Evolutionary conservation across 306 rosid genomes (phyloP).

Genomic region (Mucuna pruriens): DNA sequence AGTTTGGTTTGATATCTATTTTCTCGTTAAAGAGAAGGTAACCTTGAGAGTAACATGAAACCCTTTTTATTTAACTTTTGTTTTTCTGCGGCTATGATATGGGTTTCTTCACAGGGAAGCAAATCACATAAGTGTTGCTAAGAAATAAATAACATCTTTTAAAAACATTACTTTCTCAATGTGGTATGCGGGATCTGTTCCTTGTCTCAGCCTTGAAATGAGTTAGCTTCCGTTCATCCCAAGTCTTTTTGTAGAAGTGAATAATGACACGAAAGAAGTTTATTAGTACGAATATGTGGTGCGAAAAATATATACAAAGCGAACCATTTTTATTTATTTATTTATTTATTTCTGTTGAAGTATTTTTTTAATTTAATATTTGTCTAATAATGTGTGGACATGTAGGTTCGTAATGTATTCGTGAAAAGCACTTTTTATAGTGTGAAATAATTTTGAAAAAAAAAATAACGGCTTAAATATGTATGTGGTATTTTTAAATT

Average conservation of each 20-base stretch:
- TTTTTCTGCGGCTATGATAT: not conserved
- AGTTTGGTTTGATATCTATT: slow-evolving; percentile 6
- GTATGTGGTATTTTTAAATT: no score
- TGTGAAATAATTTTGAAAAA: no score
- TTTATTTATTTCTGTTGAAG: no score
- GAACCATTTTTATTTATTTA: no score
- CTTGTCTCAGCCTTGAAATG: not conserved
- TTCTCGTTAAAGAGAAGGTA: not conserved
- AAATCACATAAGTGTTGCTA: not conserved
- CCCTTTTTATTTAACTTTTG: not conserved
- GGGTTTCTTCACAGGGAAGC: not conserved
- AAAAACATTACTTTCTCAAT: not conserved
- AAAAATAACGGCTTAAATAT: no score
- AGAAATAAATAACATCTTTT: not conserved
- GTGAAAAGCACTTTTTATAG: no score
- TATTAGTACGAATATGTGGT: not conserved
- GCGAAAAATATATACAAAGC: no score
- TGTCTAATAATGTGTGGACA: no score
- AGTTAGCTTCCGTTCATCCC: not conserved
- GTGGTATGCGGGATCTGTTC: not conserved
- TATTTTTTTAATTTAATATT: no score
- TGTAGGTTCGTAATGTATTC: no score
- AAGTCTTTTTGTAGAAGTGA: not conserved
- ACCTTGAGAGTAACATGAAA: not conserved
- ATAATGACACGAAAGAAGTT: not conserved